These are phyloP conservation scores for Spergularia azorica DNA, from an alignment of 179 eudicot species.

Conservation along the genomic window DNA sequence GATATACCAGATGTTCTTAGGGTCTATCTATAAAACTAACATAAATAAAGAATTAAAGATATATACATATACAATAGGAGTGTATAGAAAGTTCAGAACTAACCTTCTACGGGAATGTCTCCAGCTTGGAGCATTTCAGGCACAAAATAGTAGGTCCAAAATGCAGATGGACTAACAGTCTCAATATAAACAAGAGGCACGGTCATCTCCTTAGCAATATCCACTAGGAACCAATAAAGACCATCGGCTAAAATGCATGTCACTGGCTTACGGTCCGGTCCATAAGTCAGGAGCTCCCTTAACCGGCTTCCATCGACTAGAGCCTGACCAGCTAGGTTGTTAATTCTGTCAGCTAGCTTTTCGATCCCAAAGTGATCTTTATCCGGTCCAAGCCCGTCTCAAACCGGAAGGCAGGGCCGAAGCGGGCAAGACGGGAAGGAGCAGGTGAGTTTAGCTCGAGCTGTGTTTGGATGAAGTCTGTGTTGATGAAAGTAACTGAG, in stretches of 20 bases:
- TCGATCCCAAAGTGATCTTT: constrained; percentile 30
- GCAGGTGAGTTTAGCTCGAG: constrained; percentile 29
- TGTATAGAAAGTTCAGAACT: too few relatives aligned
- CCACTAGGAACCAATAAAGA: constrained; percentile 33
- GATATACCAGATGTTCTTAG: background rate
- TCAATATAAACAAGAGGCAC: constrained; percentile 43
- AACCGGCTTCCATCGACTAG: constrained; percentile 15
- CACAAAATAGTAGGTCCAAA: constrained; percentile 38
- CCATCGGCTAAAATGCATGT: too few relatives aligned
- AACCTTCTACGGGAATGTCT: constrained; percentile 47
- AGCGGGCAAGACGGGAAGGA: constrained; percentile 15
- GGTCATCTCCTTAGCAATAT: constrained; percentile 37
- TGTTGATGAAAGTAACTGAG: constrained; percentile 17
- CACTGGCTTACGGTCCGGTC: background rate
- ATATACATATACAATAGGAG: too few relatives aligned
- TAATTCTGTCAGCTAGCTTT: constrained; percentile 24
- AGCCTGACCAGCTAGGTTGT: constrained; percentile 23
- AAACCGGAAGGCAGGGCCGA: constrained; percentile 23
- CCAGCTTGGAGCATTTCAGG: constrained; percentile 41
- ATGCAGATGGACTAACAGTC: constrained; percentile 41
- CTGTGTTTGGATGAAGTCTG: constrained; percentile 35
- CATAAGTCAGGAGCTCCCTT: constrained; percentile 30
- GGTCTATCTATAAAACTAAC: background rate
- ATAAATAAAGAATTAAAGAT: too few relatives aligned
- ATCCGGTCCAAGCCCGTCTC: constrained; percentile 35